These are phyloP conservation scores for Populus pruinosa DNA, from an alignment of 345 rosid genomes.

Conservation along the genomic window DNA sequence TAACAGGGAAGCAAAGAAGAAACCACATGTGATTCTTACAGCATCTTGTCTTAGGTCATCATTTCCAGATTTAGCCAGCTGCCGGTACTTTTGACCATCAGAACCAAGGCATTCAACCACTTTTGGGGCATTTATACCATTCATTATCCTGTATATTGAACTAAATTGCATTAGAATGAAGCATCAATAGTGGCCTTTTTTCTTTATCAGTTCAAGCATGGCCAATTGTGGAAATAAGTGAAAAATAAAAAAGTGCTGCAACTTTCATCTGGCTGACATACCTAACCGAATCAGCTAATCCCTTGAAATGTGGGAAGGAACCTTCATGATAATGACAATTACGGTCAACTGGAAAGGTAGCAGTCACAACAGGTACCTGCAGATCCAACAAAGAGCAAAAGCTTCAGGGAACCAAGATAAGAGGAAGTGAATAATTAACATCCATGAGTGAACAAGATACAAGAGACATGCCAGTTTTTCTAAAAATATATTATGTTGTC, in stretches of 20 bases:
- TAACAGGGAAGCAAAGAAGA: background rate
- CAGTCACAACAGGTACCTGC: slow-evolving; percentile 96
- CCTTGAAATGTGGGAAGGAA: slow-evolving; percentile 77
- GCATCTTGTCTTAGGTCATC: slow-evolving; percentile 99
- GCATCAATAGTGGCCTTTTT: background rate
- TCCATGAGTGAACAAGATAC: too few relatives aligned
- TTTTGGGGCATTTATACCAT: slow-evolving; percentile 94
- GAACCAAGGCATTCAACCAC: slow-evolving; percentile 93
- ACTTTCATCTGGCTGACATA: slow-evolving; percentile 33
- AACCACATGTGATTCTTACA: slow-evolving; percentile 42
- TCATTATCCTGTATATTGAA: slow-evolving; percentile 69
- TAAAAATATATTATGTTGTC: background rate
- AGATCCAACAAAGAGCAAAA: slow-evolving; percentile 16
- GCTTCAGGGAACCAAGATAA: slow-evolving; percentile 9
- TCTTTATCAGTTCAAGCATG: background rate
- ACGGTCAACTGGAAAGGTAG: slow-evolving; percentile 68
- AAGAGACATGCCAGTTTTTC: background rate
- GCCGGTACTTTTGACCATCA: slow-evolving; percentile 84
- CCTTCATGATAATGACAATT: slow-evolving; percentile 76
- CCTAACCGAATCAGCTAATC: slow-evolving; percentile 78
- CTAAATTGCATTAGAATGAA: background rate
- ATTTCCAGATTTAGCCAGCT: slow-evolving; percentile 95
- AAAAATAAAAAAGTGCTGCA: slow-evolving; percentile 5
- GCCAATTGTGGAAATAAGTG: slow-evolving; percentile 9
- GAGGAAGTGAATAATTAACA: background rate